Base-by-base conservation (phyloP, 1,284 basidiomycete species). In the Apiotrichum porosum region DNA sequence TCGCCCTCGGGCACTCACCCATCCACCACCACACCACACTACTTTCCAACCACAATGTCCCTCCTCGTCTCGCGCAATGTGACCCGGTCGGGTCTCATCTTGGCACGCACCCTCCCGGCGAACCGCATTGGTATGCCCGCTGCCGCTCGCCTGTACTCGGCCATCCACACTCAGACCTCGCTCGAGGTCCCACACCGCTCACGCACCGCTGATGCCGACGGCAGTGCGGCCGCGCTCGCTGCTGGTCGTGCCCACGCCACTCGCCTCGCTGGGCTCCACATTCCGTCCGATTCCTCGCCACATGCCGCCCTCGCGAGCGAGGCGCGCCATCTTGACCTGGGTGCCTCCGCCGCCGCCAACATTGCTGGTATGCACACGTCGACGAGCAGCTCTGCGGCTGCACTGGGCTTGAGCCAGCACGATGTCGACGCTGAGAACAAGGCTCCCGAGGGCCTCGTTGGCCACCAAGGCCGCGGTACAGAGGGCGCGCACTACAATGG, bases 401-500 rank as follows among this genome's bases (percentile, higher is more conserved):
- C n/a, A n/a, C n/a, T n/a, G n/a, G n/a, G n/a, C n/a, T n/a, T n/a
- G n/a, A n/a, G n/a, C n/a, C n/a, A n/a, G n/a, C n/a, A n/a, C n/a
- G n/a, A n/a, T 28, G 26, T 37, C 44, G 21, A 31, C n/a, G 44
- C 31, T 3, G 15, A n/a, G 6, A 13, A 23, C 22, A 24, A 28
- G 21, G 44, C 19, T 17, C 37, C 28, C 19, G 14, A 26, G 30
- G 13, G 24, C n/a, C 24, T 36, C 17, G 42, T 35, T 9, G 34
- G 21, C 15, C 14, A 23, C 9, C 26, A 28, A 28, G 46, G 46
- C 2, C 33, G 33, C n/a, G 33, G 42, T 4, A 37, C 38, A 12
- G 68, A 70, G 47, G 68, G 68, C n/a, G 52, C 63, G 2, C 66
- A 70, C 49, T 65, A 62, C 40, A 55, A 62, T 47, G 66, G 68